Percentiles rank a stretch among this genome's conserved stretches.
These are phyloP conservation scores for Ilyonectria mors-panacis DNA, from an alignment of 2,329 filamentous ascomycete species.

Conservation along the genomic window DNA sequence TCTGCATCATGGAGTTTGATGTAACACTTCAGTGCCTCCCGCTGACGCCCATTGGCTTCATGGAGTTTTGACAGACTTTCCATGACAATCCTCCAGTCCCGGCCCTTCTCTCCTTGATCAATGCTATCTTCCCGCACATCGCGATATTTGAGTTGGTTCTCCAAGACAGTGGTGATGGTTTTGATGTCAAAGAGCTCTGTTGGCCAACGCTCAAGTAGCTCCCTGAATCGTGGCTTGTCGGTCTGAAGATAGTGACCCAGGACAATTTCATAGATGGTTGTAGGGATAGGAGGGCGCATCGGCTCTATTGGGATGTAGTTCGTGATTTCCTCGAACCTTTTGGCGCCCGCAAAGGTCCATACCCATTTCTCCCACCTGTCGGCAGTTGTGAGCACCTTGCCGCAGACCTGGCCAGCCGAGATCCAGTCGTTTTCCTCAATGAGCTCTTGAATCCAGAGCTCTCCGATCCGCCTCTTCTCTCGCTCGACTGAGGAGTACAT, in stretches of 20 bases:
- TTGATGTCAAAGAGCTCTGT: conserved; percentile 86
- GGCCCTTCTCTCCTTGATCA: conserved; percentile 78
- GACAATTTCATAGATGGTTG: conserved; percentile 89
- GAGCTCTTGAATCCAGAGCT: conserved; percentile 92
- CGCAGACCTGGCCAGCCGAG: conserved; percentile 84
- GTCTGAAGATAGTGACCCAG: conserved; percentile 89
- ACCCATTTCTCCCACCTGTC: conserved; percentile 96
- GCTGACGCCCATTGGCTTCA: conserved; percentile 83
- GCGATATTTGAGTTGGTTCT: conserved; percentile 84
- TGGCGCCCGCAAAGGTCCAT: conserved; percentile 88
- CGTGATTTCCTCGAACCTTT: conserved; percentile 91
- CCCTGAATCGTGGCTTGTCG: conserved; percentile 81
- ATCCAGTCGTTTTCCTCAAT: conserved; percentile 82
- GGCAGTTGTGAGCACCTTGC: conserved; percentile 84
- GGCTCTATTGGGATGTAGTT: conserved; percentile 83
- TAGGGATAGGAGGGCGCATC: conserved; percentile 84
- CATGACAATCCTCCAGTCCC: conserved; percentile 92
- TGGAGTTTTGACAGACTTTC: conserved; percentile 88
- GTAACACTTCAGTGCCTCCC: conserved; percentile 90
- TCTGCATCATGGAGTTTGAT: conserved; percentile 94
- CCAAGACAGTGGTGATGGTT: conserved; percentile 82
- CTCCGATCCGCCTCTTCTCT: conserved; percentile 92
- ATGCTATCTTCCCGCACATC: conserved; percentile 83
- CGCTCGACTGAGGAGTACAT: conserved; percentile 80
- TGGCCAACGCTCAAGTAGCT: conserved; percentile 87